Evolutionary conservation across 352 stramenopile genomes (phyloP).

Genomic region (Globisporangium yorkense): DNA sequence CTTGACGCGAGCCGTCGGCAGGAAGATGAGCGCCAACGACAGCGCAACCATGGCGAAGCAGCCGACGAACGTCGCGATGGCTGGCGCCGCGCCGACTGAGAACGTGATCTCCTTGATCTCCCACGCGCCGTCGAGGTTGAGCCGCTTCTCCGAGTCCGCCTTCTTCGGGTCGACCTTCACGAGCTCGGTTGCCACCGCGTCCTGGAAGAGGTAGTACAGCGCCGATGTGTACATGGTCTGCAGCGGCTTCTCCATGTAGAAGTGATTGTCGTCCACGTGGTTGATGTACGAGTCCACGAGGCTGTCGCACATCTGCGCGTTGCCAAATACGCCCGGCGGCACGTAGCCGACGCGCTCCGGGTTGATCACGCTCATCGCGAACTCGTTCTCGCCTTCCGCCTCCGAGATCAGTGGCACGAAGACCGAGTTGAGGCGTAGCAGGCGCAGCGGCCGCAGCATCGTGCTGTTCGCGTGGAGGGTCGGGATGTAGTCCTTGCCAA

Average conservation of each 20-base stretch:
- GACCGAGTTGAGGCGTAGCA: conserved; percentile 11
- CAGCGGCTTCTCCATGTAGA: conserved; percentile 15
- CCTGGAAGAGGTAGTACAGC: conserved; percentile 48
- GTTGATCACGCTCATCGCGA: conserved; percentile 7
- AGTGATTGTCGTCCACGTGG: conserved; percentile 20
- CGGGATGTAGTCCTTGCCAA: conserved; percentile 23
- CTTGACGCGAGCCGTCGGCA: conserved; percentile 47
- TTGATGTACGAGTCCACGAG: conserved; percentile 20
- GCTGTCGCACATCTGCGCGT: conserved; percentile 21
- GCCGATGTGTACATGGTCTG: conserved; percentile 30
- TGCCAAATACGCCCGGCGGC: conserved; percentile 1
- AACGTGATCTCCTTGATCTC: conserved; percentile 39
- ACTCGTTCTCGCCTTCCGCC: conserved; percentile 5
- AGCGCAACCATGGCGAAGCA: conserved; percentile 50
- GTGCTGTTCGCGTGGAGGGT: conserved; percentile 15
- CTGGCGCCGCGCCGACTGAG: conserved; percentile 33
- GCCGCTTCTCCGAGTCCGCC: conserved; percentile 8
- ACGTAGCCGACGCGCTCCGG: neutral
- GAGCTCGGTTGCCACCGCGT: conserved; percentile 25
- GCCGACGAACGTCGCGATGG: conserved; percentile 36
- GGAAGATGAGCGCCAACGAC: conserved; percentile 44
- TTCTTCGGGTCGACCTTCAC: conserved; percentile 16
- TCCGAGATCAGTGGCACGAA: conserved; percentile 5
- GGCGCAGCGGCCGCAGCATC: conserved; percentile 3
- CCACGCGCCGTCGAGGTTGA: conserved; percentile 11